phyloP scores from a whole-genome alignment of 2,329 filamentous ascomycete genomes.

The Trichoderma lentiforme region DNA sequence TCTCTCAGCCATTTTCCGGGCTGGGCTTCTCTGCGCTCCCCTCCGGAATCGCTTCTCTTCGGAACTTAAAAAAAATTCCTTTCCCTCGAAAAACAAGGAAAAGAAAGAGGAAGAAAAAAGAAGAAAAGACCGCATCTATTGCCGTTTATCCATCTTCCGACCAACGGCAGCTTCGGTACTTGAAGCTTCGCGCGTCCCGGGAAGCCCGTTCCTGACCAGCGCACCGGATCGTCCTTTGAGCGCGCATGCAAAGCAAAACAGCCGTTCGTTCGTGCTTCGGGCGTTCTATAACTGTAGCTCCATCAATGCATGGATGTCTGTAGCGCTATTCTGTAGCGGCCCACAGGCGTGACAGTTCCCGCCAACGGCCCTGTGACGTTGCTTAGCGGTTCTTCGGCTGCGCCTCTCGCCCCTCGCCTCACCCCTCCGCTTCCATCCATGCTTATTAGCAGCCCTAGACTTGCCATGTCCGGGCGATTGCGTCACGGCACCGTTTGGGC shows the following conservation, averaged over 20 bases:
- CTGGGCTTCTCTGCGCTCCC: neutral
- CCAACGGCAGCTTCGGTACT: neutral
- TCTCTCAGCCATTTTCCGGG: neutral
- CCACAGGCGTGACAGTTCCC: neutral
- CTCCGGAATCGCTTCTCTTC: neutral
- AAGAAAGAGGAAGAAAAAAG: neutral
- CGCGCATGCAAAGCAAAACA: neutral
- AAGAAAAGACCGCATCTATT: neutral
- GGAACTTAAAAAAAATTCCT: neutral
- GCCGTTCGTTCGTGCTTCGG: slow-evolving; percentile 1
- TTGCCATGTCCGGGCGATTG: slow-evolving; percentile 15
- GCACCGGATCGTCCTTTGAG: neutral
- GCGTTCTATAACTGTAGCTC: neutral
- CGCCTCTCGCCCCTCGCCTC: slow-evolving; percentile 11
- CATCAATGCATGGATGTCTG: neutral
- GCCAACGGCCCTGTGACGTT: slow-evolving; percentile 15
- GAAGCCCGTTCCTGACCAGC: slow-evolving; percentile 12
- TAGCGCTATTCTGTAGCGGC: neutral
- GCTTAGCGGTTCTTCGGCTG: slow-evolving; percentile 1
- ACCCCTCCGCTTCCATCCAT: neutral
- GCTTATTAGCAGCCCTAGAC: neutral
- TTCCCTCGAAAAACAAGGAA: neutral
- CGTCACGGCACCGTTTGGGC: slow-evolving; percentile 16
- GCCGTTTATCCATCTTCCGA: neutral
- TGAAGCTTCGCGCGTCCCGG: neutral